Evolutionary conservation across 1,284 basidiomycete genomes (phyloP), one percentile per base, ranked within the genome.

Genomic region (Phellopilus nigrolimitatus): DNA sequence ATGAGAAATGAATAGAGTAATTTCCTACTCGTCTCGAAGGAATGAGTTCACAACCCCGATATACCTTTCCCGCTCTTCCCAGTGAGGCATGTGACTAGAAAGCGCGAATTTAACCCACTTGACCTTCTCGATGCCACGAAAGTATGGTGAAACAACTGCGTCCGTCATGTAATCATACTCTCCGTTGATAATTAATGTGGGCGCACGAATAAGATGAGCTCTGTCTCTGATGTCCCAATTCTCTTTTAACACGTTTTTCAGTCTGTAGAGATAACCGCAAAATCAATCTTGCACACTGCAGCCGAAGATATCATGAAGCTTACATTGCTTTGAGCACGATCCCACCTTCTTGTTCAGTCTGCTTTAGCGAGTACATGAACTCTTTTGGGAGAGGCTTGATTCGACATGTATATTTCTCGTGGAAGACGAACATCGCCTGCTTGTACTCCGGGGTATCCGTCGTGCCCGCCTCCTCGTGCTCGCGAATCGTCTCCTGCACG

Each of bases 151-250:
- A n/a, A 64, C 54, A 9, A 56, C 57, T 0, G 58, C 41, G 24
- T 65, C 61, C 42, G 68, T 67, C 2, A 65, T 68, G 24, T 61
- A 59, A 30, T 72, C 69, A 2, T 63, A 49, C 9, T 30, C 53
- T 0, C 66, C 65, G 37, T 67, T 67, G 13, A 65, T 57, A 10
- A 73, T 25, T 2, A 73, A 59, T 1, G 69, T 70, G 1, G 63
- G 58, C 5, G 53, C 58, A 0, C 25, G 34, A 28, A 74, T 71
- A 0, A 61, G 63, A 43, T 64, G 64, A 0, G 69, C 55, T 27
- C 61, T 59, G 19, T 67, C 63, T 5, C 65, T 48, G 42, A 62
- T 59, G 1, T 61, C 58, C 68, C 68, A 71, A 1, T 55, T 53
- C 56, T 63, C 65, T 9, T 70, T 46, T 5, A 64, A 58, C 6